phyloP scores from a whole-genome alignment of 1,139 yeast genomes.

The Hemisphaericaspora lyxosophila region DNA sequence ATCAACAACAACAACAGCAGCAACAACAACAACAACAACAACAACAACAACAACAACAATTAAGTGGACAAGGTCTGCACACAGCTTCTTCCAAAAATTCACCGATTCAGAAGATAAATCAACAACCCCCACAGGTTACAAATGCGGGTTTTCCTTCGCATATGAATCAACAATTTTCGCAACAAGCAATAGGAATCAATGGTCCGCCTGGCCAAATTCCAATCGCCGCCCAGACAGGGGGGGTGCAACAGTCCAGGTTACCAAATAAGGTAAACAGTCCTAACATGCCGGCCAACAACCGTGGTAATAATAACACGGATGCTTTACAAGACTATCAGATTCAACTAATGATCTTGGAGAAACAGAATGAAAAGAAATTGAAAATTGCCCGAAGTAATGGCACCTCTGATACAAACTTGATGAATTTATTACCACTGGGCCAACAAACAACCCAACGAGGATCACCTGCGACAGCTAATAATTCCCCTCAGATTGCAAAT shows the following conservation, averaged over 20 bases:
- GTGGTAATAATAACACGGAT: slow-evolving; percentile 28
- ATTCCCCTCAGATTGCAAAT: slow-evolving; percentile 34
- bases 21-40: slow-evolving; percentile 13
- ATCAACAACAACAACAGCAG: slow-evolving; percentile 28
- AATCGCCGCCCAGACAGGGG: not conserved
- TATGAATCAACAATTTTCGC: slow-evolving; percentile 16
- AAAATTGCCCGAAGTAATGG: slow-evolving; percentile 46
- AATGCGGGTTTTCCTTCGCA: slow-evolving; percentile 10
- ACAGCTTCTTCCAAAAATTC: slow-evolving; percentile 5
- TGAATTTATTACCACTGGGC: slow-evolving; percentile 16
- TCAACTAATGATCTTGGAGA: slow-evolving; percentile 70
- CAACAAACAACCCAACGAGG: slow-evolving; percentile 17
- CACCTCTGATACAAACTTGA: slow-evolving; percentile 8
- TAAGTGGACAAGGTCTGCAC: not conserved
- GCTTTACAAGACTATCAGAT: slow-evolving; percentile 72
- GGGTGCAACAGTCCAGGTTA: not conserved
- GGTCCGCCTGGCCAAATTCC: slow-evolving; percentile 6
- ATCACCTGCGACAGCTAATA: slow-evolving; percentile 28
- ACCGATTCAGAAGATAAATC: slow-evolving; percentile 8
- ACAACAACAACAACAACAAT: slow-evolving; percentile 11
- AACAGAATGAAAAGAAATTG: slow-evolving; percentile 65
- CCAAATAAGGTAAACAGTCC: not conserved
- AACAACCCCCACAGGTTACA: slow-evolving; percentile 10
- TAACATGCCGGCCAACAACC: slow-evolving; percentile 10
- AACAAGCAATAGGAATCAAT: slow-evolving; percentile 2